Base-by-base conservation (phyloP, 257 asterid genomes). In the Rehmannia glutinosa region DNA sequence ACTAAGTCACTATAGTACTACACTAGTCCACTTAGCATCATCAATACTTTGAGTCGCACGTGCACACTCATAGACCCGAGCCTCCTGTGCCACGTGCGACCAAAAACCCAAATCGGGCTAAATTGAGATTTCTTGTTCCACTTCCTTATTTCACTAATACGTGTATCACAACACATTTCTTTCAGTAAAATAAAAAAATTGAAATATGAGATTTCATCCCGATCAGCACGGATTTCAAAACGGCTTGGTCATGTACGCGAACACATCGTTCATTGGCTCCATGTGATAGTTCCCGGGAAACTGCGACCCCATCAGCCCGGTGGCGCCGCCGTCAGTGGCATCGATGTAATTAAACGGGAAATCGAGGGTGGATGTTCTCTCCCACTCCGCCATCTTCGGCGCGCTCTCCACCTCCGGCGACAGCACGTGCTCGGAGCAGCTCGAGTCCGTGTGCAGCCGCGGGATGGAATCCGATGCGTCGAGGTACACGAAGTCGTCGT, bases 381-480 rank as follows among this genome's bases (percentile, higher is more conserved):
- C 96, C 94, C 95, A 86, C 13, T 87, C 88, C 38, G 60, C 43
- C 60, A 77, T 49, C 73, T 77, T 87, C 57, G 82, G 86, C 66
- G 81, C 85, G 78, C 96, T 91, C 78, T 91, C 93, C 9, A 88
- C 97, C 83, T 91, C 96, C 59, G 96, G 95, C 71, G 97, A 87
- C 28, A 81, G 82, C 69, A 84, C 94, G 68, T 86, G 95, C 75
- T 90, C 97, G 19, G 97, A 90, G 69, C 87, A 78, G 80, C 95
- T 88, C 7, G 97, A 90, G 56, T 86, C 94, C 13, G 96, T 79
- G 82, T 82, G 93, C 43, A 85, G 84, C 77, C 75, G 83, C 2
- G 95, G 95, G 69, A 88, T 66, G 25, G 97, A 86, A 61, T 88
- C 97, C 3, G 97, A 76, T 5, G 89, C 73, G 62, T 80, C 91